Percentiles rank a stretch among this genome's conserved stretches.
phyloP scores from a whole-genome alignment of 441 rosid species.

The Croton setiger region DNA sequence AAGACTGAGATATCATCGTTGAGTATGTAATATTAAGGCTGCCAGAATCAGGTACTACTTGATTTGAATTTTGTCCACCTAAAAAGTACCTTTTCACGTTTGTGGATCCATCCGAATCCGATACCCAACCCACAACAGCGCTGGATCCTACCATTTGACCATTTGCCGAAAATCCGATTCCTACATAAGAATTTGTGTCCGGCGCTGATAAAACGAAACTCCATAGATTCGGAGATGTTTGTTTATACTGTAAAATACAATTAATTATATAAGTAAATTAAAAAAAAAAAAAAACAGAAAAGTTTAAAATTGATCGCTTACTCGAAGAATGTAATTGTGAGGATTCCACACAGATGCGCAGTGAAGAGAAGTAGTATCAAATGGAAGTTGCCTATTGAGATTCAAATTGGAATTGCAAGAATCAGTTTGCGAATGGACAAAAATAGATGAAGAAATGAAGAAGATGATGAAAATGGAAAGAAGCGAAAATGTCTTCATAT shows the following conservation, averaged over 20 bases:
- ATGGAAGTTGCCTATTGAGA: conserved; percentile 32
- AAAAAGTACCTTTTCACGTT: conserved; percentile 46
- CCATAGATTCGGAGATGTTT: conserved; percentile 45
- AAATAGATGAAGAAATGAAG: conserved; percentile 17
- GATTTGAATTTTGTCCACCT: conserved; percentile 34
- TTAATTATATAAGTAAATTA: neutral
- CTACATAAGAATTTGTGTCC: conserved; percentile 39
- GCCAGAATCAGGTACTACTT: conserved; percentile 56
- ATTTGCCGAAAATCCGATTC: conserved; percentile 64
- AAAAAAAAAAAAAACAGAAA: too few species aligned
- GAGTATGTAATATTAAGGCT: conserved; percentile 37
- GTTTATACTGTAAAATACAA: conserved; percentile 48
- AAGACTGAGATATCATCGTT: conserved; percentile 39
- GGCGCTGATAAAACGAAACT: conserved; percentile 73
- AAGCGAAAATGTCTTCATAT: conserved; percentile 32
- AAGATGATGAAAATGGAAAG: conserved; percentile 17
- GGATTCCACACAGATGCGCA: conserved; percentile 55
- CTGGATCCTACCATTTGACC: conserved; percentile 68
- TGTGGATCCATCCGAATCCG: conserved; percentile 29
- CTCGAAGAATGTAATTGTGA: conserved; percentile 55
- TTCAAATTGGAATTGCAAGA: conserved; percentile 54
- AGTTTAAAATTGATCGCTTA: conserved; percentile 38
- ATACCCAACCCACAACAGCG: conserved; percentile 78
- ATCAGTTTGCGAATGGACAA: conserved; percentile 51
- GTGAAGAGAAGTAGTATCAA: conserved; percentile 43